Conservation (phyloP, 2,329 filamentous ascomycete genomes). For the Pseudogymnoascus sp. region DNA sequence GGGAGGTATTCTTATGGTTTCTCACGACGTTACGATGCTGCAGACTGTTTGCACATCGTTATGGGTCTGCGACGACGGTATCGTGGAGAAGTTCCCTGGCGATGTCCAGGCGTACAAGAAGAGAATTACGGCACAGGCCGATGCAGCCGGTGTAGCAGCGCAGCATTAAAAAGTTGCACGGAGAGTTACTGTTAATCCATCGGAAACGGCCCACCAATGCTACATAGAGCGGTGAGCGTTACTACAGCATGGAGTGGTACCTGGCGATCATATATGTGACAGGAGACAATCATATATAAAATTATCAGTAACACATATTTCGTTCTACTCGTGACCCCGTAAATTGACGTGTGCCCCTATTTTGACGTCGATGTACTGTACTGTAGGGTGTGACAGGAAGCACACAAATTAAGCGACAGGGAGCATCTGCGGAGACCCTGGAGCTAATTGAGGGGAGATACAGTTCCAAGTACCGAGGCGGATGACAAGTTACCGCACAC, state of each 20-base stretch:
- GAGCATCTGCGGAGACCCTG: constrained; percentile 4
- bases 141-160: constrained; percentile 77
- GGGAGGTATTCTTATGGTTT: constrained; percentile 96
- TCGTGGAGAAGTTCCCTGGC: constrained; percentile 90
- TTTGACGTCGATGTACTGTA: not conserved
- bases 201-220: not conserved
- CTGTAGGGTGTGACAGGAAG: not conserved
- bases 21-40: constrained; percentile 97
- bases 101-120: constrained; percentile 98
- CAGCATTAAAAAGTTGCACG: constrained; percentile 38
- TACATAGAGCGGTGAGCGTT: not conserved
- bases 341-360: constrained; percentile 3
- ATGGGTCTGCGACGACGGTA: constrained; percentile 94
- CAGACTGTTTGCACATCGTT: constrained; percentile 90
- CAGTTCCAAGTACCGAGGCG: not conserved
- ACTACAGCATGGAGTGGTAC: not conserved
- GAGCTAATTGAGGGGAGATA: not conserved
- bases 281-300: not conserved
- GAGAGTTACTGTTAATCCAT: not conserved
- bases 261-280: not conserved
- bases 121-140: constrained; percentile 82
- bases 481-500: constrained; percentile 5
- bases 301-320: constrained; percentile 8
- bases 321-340: not conserved
- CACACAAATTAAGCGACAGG: not conserved